Evolutionary conservation across 768 basidiomycete species (phyloP).

Genomic region (Tricholoma matsutake): DNA sequence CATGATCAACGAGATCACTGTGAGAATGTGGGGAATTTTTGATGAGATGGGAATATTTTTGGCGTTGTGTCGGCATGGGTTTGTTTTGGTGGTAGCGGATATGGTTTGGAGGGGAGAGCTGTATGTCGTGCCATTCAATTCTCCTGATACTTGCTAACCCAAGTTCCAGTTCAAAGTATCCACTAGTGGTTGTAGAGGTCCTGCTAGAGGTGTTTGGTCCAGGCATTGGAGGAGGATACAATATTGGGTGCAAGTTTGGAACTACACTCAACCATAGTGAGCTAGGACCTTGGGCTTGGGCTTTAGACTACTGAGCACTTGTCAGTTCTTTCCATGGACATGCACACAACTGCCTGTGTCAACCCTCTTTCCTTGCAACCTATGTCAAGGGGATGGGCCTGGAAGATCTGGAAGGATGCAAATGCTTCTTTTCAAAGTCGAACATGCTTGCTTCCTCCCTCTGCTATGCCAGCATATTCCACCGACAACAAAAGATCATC

Average conservation of each 20-base stretch:
- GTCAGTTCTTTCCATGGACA: slow-evolving; percentile 24
- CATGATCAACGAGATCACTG: slow-evolving; percentile 12
- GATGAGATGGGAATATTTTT: slow-evolving; percentile 28
- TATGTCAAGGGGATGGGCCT: slow-evolving; percentile 27
- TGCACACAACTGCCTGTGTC: slow-evolving; percentile 26
- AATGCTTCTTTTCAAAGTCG: slow-evolving; percentile 24
- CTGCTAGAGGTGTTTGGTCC: slow-evolving; percentile 15
- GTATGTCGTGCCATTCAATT: slow-evolving; percentile 11
- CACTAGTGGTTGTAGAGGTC: slow-evolving; percentile 16
- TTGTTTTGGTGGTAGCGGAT: slow-evolving; percentile 14
- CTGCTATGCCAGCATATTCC: slow-evolving; percentile 17
- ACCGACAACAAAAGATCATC: slow-evolving; percentile 21
- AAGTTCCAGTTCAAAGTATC: slow-evolving; percentile 24
- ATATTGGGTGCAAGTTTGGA: slow-evolving; percentile 26
- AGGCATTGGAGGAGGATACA: slow-evolving; percentile 20
- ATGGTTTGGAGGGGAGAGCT: slow-evolving; percentile 24
- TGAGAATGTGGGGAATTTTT: slow-evolving; percentile 24
- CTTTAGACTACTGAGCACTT: slow-evolving; percentile 6
- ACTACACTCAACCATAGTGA: too few species aligned
- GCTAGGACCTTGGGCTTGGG: too few species aligned
- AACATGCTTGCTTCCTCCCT: slow-evolving; percentile 22
- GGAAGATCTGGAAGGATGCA: slow-evolving; percentile 29
- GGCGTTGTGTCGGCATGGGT: slow-evolving; percentile 23
- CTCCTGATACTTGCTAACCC: neutral
- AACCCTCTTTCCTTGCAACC: slow-evolving; percentile 18